These are phyloP conservation scores for Metschnikowia peoriensis DNA, from an alignment of 805 yeast species.

Conservation along the genomic window DNA sequence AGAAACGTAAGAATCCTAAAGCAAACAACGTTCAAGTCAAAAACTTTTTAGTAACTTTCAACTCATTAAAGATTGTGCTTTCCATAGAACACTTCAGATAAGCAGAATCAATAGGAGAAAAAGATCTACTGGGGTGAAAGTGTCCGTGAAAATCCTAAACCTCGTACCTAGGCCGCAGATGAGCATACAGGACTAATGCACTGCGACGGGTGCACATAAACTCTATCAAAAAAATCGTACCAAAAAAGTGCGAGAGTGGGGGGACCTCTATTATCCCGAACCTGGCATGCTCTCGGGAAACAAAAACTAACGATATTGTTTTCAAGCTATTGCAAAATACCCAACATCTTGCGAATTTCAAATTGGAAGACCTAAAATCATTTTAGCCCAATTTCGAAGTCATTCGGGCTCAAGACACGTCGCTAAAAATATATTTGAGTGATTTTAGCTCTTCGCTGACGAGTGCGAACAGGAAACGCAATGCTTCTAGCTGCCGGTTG, in stretches of 20 bases:
- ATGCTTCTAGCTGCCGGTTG: background rate
- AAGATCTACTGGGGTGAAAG: no score
- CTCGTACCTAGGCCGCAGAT: no score
- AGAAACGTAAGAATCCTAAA: background rate
- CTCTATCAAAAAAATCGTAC: slow-evolving; percentile 5
- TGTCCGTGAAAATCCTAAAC: no score
- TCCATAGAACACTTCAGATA: no score
- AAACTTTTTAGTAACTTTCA: no score
- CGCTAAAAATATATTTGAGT: background rate
- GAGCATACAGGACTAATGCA: background rate
- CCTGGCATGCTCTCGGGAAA: no score
- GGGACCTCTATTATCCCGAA: background rate
- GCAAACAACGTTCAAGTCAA: background rate
- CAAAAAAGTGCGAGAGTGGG: background rate
- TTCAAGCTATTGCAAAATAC: no score
- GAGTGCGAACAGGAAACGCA: background rate
- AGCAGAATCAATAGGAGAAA: no score
- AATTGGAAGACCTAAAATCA: no score
- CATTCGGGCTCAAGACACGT: no score
- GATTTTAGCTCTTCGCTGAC: background rate
- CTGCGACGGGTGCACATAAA: slow-evolving; percentile 1
- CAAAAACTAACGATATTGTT: no score
- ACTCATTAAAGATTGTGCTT: no score
- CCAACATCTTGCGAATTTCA: background rate
- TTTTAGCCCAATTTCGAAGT: background rate